Evolutionary conservation across 495 filamentous ascomycete genomes (phyloP).

Genomic region (Talaromyces wortmannii): DNA sequence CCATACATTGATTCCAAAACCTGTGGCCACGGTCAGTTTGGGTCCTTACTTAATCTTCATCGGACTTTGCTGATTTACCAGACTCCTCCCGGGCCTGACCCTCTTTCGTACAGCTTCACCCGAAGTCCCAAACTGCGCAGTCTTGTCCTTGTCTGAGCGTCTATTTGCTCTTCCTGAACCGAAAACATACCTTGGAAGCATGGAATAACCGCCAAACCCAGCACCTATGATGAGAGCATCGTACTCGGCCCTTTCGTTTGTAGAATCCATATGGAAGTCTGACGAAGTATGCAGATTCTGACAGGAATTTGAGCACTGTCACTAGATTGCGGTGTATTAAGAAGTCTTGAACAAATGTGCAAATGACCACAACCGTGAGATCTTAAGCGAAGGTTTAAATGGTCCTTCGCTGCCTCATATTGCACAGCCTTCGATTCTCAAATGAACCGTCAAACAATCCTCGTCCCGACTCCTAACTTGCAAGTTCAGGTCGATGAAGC

Average conservation of each 20-base stretch:
- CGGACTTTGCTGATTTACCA: slow-evolving; percentile 1
- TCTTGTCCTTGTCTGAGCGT: background rate
- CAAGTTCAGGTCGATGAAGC: background rate
- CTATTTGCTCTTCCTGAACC: background rate
- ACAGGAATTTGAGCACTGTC: background rate
- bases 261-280: background rate
- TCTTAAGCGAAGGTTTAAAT: background rate
- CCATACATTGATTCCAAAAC: background rate
- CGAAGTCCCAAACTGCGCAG: slow-evolving; percentile 1
- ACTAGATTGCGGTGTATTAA: background rate
- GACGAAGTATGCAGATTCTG: background rate
- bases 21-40: slow-evolving; percentile 1
- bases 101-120: slow-evolving; percentile 1
- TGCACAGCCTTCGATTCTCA: background rate
- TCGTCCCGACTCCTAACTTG: background rate
- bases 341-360: background rate
- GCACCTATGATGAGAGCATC: slow-evolving; percentile 49
- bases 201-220: slow-evolving; percentile 30
- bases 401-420: background rate
- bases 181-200: background rate
- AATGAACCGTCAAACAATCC: background rate
- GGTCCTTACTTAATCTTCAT: slow-evolving; percentile 1
- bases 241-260: slow-evolving; percentile 7
- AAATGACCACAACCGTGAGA: background rate
- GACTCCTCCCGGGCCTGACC: background rate